These are phyloP conservation scores for Ceratocystis eucalypticola DNA, from an alignment of 2,329 filamentous ascomycete genomes.

Conservation along the genomic window DNA sequence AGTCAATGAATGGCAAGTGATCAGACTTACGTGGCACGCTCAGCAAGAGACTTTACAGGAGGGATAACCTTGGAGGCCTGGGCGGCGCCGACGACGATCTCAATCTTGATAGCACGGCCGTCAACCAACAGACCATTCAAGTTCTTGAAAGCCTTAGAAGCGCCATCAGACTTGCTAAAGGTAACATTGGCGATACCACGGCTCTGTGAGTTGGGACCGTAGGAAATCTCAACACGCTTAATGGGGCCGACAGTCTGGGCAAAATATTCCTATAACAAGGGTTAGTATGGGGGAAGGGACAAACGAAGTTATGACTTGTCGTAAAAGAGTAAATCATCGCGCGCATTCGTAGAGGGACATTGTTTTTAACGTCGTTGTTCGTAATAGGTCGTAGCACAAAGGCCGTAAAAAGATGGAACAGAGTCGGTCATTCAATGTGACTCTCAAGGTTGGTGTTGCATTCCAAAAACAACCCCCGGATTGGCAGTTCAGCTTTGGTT, in stretches of 20 bases:
- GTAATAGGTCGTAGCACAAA: slow-evolving; percentile 2
- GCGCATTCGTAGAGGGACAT: slow-evolving; percentile 24
- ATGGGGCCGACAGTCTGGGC: slow-evolving; percentile 72
- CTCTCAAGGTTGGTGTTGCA: background rate
- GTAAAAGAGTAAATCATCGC: slow-evolving; percentile 39
- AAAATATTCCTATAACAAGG: slow-evolving; percentile 82
- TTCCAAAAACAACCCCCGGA: slow-evolving; percentile 7
- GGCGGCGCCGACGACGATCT: slow-evolving; percentile 73
- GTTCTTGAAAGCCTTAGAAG: slow-evolving; percentile 67
- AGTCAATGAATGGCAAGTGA: background rate
- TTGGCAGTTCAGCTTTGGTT: slow-evolving; percentile 4
- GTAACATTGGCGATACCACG: slow-evolving; percentile 83
- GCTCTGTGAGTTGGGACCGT: slow-evolving; percentile 83
- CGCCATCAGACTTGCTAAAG: slow-evolving; percentile 69
- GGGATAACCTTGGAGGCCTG: slow-evolving; percentile 54
- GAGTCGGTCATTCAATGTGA: background rate
- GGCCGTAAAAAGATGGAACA: background rate
- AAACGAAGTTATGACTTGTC: slow-evolving; percentile 6
- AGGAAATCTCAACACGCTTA: slow-evolving; percentile 81
- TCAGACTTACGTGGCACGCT: slow-evolving; percentile 57
- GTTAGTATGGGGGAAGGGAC: slow-evolving; percentile 32
- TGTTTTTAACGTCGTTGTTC: background rate
- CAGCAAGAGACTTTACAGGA: slow-evolving; percentile 56
- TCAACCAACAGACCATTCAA: slow-evolving; percentile 87
- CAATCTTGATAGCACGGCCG: slow-evolving; percentile 83